Percentiles rank a stretch among this genome's conserved stretches.
Evolutionary conservation across 225 moss, liverwort and hornwort species (phyloP).

Genomic region (Antitrichia curtipendula): DNA sequence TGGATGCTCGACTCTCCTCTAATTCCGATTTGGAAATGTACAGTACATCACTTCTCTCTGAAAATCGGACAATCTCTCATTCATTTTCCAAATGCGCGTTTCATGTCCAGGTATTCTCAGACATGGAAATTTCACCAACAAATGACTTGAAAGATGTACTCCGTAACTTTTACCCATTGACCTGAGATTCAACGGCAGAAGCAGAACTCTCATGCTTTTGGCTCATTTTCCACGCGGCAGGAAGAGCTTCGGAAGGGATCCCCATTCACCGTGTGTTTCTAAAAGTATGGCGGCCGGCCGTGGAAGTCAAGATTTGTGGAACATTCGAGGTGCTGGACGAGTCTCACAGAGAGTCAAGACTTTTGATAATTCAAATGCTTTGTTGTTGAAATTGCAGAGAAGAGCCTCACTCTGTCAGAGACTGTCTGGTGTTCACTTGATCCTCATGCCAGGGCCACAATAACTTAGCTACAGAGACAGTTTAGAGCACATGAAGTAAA

Average conservation of each 20-base stretch:
- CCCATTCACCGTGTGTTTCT: background rate
- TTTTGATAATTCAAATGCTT: background rate
- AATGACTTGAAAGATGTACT: background rate
- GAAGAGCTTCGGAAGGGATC: background rate
- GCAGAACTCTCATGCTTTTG: background rate
- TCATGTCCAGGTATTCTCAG: background rate
- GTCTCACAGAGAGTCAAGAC: background rate
- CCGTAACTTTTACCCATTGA: too few species aligned
- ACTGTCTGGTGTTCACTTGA: background rate
- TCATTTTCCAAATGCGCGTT: background rate
- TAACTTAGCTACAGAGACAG: background rate
- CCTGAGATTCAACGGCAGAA: background rate
- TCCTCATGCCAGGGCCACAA: background rate
- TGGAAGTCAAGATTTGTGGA: background rate
- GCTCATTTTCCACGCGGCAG: background rate
- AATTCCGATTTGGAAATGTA: background rate
- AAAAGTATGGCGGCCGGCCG: background rate
- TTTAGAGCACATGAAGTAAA: background rate
- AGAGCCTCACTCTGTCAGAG: background rate
- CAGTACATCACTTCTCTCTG: background rate
- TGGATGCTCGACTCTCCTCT: background rate
- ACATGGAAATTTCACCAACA: background rate
- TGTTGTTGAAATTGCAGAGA: background rate
- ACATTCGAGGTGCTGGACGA: background rate
- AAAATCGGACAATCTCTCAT: background rate